Evolutionary conservation across 352 stramenopile genomes (phyloP), one percentile per base, ranked within the genome.

Genomic region (Phytopythium ostracodes): DNA sequence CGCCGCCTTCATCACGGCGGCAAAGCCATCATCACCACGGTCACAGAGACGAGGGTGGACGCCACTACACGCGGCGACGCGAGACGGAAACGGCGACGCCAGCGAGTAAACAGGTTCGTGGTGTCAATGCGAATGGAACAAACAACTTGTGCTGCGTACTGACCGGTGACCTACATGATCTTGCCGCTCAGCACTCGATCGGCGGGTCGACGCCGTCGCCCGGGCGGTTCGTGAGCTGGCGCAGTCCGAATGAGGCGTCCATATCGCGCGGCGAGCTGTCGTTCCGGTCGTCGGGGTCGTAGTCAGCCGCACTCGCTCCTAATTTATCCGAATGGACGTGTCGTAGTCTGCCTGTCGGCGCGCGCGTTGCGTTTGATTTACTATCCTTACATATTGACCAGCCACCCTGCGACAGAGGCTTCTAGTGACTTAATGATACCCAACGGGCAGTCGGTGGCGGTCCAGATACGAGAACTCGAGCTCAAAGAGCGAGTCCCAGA

Each of bases 401-500:
- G 33, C 33, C 33, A 2, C 33, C 7, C 7, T 33, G 29, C 7
- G 29, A 33, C 29, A 8, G 4, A n/a, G 4, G 29, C 7, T 33
- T 33, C 4, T 33, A 33, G 33, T 14, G 33, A 10, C n/a, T 52
- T 22, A 31, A 7, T 52, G 64, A 24, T 53, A 56, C 35, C 66
- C 50, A 27, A 66, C 61, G 8, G 50, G 52, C 27, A 52, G 63
- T 6, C 42, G 40, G 38, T 67, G 66, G 22, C 57, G 47, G 18
- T 67, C 66, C 17, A 88, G 55, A 58, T 77, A 84, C 42, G 80
- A 91, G 29, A 94, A 62, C 56, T 88, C 76, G 40, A 94, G 65
- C 65, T 94, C 84, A 46, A 92, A 92, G 56, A 94, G 87, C 44
- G 81, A 90, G 65, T 92, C 82, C 86, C 86, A 95, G 38, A 93